Conservation (phyloP, 2,329 filamentous ascomycete genomes). For the Claviceps lovelessii region DNA sequence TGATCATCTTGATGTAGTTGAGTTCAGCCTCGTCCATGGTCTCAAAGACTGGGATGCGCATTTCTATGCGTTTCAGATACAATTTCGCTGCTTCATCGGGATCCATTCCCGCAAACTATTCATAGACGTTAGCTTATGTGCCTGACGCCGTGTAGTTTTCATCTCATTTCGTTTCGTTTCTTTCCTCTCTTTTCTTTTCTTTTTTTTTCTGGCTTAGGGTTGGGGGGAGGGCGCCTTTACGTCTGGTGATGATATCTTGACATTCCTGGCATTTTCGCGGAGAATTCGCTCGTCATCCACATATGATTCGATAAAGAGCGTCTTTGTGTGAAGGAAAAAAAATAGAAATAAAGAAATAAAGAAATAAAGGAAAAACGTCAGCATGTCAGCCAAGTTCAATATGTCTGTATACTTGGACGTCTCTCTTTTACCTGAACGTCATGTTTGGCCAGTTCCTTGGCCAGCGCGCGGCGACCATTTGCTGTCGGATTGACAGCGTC, state of each 20-base stretch:
- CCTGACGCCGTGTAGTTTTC: no score
- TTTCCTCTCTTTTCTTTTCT: no score
- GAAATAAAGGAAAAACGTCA: background rate
- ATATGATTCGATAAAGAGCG: conserved; percentile 89
- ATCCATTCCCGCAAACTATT: conserved; percentile 75
- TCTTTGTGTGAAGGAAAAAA: conserved; percentile 32
- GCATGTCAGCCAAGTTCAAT: background rate
- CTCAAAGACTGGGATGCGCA: conserved; percentile 89
- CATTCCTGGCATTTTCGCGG: conserved; percentile 88
- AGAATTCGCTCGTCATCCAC: conserved; percentile 90
- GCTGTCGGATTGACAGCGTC: conserved; percentile 92
- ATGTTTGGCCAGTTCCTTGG: conserved; percentile 95
- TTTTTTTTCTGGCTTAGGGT: background rate
- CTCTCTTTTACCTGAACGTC: conserved; percentile 56
- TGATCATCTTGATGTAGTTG: conserved; percentile 99
- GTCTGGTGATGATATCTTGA: conserved; percentile 96
- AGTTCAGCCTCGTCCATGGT: conserved; percentile 89
- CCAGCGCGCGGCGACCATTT: conserved; percentile 65
- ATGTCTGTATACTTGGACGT: background rate
- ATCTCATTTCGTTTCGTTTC: no score
- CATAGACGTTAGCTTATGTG: background rate
- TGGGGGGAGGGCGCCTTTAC: conserved; percentile 32
- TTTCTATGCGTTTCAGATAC: conserved; percentile 78
- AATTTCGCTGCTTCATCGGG: conserved; percentile 84
- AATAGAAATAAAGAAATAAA: background rate